phyloP scores from a whole-genome alignment of 768 basidiomycete genomes.

The Trichaptum fuscoviolaceum region DNA sequence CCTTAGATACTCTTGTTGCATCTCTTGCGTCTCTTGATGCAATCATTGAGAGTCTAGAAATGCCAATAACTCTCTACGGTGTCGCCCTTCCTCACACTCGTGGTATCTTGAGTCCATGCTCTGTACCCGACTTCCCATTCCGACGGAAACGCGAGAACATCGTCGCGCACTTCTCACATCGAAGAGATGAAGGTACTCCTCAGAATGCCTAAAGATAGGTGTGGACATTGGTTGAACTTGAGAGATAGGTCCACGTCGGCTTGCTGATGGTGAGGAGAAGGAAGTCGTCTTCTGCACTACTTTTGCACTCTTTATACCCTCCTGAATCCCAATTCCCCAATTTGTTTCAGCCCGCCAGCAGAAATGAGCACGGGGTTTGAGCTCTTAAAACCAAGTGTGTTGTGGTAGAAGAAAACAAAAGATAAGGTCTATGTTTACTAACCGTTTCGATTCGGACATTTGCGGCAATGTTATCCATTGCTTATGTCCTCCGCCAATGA shows the following conservation, averaged over 20 bases:
- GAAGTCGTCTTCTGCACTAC: too few species aligned
- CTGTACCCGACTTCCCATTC: conserved; percentile 45
- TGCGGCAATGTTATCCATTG: too few species aligned
- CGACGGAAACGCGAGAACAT: conserved; percentile 28
- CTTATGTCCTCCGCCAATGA: too few species aligned
- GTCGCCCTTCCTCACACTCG: conserved; percentile 66
- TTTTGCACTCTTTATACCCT: too few species aligned
- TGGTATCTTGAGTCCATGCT: conserved; percentile 63
- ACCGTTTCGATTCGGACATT: too few species aligned
- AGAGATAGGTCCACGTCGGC: conserved; percentile 57
- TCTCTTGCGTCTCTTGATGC: conserved; percentile 37
- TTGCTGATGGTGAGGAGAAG: conserved; percentile 60
- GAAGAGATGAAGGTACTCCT: conserved; percentile 72
- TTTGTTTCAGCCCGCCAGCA: too few species aligned
- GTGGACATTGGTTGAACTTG: conserved; percentile 64
- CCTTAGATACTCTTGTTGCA: conserved; percentile 13
- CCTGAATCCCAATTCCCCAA: too few species aligned
- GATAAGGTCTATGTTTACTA: too few species aligned
- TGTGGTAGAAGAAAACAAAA: too few species aligned
- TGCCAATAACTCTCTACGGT: conserved; percentile 45
- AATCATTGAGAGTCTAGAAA: conserved; percentile 37
- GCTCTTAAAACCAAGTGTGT: too few species aligned
- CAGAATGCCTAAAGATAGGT: conserved; percentile 59
- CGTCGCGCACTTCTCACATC: conserved; percentile 37
- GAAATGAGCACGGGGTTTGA: too few species aligned